Evolutionary conservation across 768 basidiomycete genomes (phyloP), one percentile per base, ranked within the genome.

Genomic region (Paxillus ammoniavirescens): DNA sequence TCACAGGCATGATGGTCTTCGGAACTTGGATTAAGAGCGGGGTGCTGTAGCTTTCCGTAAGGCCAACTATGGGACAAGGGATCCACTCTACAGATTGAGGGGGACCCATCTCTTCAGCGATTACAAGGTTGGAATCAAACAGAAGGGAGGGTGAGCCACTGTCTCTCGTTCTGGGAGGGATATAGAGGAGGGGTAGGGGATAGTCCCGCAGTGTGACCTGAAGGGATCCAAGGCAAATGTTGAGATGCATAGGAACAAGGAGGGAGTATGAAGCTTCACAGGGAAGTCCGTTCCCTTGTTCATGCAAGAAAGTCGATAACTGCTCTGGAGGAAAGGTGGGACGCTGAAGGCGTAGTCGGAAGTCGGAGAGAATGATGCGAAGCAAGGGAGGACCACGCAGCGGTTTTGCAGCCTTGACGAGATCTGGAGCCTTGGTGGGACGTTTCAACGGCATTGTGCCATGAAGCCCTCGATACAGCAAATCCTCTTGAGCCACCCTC

Each of bases 1-100:
- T 98, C 61, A 95, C 89, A 0, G 95, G 89, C 90, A 94, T 96
- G 53, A 93, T 87, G 0, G 93, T 95, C 69, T 95, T 97, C 2
- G 93, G 92, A 33, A 96, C 77, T 40, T 71, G 57, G 38, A 94
- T 69, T 23, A 73, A 74, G 44, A 94, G 78, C 5, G 80, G 76
- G 2, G 73, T 69, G 28, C 80, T 75, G 6, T 78, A 65, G 30
- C 82, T 83, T 28, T 80, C 77, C 50, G 81, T 72, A 4, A 72
- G 66, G n/a, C 80, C 78, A 46, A 88, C 72, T 56, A 97, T 76
- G 4, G 77, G 73, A 60, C 86, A 90, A 14, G 83, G 67, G 18
- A 93, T 73, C 84, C 88, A 90, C 56, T 88, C 78, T 33, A 88
- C 80, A 0, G 89, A 89, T 33, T 75, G 65, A 1, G 78, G 74